Evolutionary conservation across 2,329 filamentous ascomycete species (phyloP).

Genomic region (Claviceps africana): DNA sequence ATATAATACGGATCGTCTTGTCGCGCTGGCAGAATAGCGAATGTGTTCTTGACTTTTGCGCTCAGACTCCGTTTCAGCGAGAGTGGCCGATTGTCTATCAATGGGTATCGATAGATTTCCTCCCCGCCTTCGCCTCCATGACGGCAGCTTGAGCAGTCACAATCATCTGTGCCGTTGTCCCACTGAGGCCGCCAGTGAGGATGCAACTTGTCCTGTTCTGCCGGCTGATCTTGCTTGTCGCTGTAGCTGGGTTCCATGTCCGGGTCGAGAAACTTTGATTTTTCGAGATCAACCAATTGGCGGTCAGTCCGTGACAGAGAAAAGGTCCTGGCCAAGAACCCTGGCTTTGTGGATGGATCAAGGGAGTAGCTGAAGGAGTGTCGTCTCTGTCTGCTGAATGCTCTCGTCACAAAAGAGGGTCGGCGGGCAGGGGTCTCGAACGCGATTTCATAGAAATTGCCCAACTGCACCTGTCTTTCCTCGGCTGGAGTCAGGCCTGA

Average conservation of each 20-base stretch:
- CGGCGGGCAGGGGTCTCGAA: constrained; percentile 31
- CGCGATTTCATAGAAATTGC: constrained; percentile 38
- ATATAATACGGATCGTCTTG: constrained; percentile 21
- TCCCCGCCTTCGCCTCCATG: constrained; percentile 26
- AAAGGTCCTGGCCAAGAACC: constrained; percentile 36
- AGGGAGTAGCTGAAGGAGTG: constrained; percentile 29
- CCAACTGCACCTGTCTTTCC: constrained; percentile 37
- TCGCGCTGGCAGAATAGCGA: constrained; percentile 43
- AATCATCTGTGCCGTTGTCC: constrained; percentile 21
- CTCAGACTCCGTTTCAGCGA: constrained; percentile 35
- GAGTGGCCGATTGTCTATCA: constrained; percentile 32
- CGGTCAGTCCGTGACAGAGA: constrained; percentile 34
- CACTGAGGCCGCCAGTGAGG: constrained; percentile 47
- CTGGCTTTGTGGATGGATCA: constrained; percentile 23
- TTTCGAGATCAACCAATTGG: constrained; percentile 15
- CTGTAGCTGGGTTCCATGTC: constrained; percentile 22
- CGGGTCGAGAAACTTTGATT: constrained; percentile 14
- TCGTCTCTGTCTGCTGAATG: constrained; percentile 34
- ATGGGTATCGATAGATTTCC: constrained; percentile 31
- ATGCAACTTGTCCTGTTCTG: constrained; percentile 42
- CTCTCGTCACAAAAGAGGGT: constrained; percentile 38
- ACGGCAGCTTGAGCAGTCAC: constrained; percentile 15
- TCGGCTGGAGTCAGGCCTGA: constrained; percentile 42
- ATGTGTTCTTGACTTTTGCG: constrained; percentile 41
- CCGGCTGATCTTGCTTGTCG: constrained; percentile 29